A percentile compares a stretch with the other conserved stretches of the same genome.
Evolutionary conservation across 2,329 filamentous ascomycete genomes (phyloP).

Genomic region (Aspergillus sp.): DNA sequence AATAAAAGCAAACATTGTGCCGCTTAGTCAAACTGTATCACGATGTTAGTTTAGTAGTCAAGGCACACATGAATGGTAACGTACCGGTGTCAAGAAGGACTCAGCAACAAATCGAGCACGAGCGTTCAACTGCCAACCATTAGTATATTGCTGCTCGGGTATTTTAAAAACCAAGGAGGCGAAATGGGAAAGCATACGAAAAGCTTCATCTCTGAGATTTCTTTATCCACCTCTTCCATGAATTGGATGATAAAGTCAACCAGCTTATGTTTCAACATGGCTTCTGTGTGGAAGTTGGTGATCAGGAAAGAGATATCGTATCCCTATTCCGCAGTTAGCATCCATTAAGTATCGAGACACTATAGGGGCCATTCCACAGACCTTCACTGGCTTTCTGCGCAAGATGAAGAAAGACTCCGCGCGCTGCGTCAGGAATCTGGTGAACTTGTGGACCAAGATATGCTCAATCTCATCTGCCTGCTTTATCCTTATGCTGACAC

Average conservation of each 20-base stretch:
- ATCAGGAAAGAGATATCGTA: conserved; percentile 99
- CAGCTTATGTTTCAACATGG: conserved; percentile 98
- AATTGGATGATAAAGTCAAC: conserved; percentile 99
- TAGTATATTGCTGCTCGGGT: conserved; percentile 10
- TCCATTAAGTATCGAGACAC: no score
- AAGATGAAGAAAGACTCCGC: conserved; percentile 97
- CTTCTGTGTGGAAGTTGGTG: conserved; percentile 97
- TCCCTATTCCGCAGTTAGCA: conserved; percentile 56
- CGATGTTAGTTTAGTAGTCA: conserved; percentile 3
- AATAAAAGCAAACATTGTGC: conserved; percentile 14
- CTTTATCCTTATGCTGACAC: conserved; percentile 98
- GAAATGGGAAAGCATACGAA: conserved; percentile 61
- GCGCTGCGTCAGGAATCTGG: conserved; percentile 89
- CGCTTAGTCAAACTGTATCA: conserved; percentile 25
- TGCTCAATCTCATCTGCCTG: conserved; percentile 98
- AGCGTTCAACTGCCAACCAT: conserved; percentile 70
- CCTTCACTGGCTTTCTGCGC: conserved; percentile 90
- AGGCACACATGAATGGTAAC: conserved; percentile 15
- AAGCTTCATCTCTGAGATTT: conserved; percentile 99
- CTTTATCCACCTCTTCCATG: conserved; percentile 99
- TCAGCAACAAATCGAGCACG: conserved; percentile 96
- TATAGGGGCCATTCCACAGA: conserved; percentile 36
- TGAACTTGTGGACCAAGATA: conserved; percentile 98
- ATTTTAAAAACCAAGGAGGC: no score
- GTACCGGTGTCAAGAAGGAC: conserved; percentile 91